Base-by-base conservation (phyloP, 2,329 filamentous ascomycete genomes). In the Claviceps sp. region DNA sequence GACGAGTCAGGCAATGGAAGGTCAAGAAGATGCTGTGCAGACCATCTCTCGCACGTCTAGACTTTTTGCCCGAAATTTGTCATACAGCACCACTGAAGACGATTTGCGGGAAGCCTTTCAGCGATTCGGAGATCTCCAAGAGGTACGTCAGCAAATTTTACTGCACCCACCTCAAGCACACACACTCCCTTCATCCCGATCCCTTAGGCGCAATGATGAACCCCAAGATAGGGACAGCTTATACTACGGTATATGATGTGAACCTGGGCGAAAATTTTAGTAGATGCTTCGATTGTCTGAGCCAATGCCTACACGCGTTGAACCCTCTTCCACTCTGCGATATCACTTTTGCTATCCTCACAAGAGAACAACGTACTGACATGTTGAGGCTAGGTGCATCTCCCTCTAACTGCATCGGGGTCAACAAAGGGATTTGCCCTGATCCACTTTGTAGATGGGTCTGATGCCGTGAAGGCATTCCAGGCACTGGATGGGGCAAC, bases 221-320 rank as follows among this genome's bases (percentile, higher is more conserved):
- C 74, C 81, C 87, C 86, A 54, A 86, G 93, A 97, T 97, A 97
- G 93, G 93, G 93, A 97, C 93, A 97, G 82, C 91, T 89, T 87
- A 96, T 91, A 86, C 86, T 76, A 62, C 68, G 73, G 88, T 87
- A 89, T 76, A 75, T 97, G 90, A 94, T 90, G 87, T 81, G 76
- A 89, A 77, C 70, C 81, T 83, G 85, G 84, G 84, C 89, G 84
- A 88, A 80, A 86, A 93, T 95, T 94, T 95, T 98, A 96, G 93
- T 98, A 98, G 91, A 97, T 95, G 87, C 88, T 86, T 90, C 83
- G 89, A 85, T 71, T 76, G 74, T 79, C 89, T 93, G 85, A 90
- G 60, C 64, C 57, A 58, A 56, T 63, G 60, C 59, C 58, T 57
- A 62, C 58, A 57, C 52, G 55, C 51, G 11, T 39, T 17, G 26